A percentile compares a stretch with the other conserved stretches of the same genome.
These are phyloP conservation scores for Cokeromyces recurvatus DNA, from an alignment of 371 early-diverging fungal genomes.

Conservation along the genomic window DNA sequence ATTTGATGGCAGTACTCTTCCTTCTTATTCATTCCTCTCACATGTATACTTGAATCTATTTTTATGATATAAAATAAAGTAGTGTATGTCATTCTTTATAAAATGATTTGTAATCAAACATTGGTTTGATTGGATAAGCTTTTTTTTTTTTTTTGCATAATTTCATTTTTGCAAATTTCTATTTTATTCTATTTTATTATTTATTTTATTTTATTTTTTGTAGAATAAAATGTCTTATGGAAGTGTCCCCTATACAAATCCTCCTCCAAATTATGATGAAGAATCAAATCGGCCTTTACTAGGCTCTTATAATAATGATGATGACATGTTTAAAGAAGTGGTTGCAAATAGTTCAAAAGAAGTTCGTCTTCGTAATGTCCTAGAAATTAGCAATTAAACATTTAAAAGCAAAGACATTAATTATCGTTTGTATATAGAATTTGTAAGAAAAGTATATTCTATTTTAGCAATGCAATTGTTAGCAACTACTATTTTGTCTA, in stretches of 20 bases:
- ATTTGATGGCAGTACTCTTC: too few species aligned
- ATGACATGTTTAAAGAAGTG: conserved; percentile 58
- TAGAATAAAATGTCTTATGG: conserved; percentile 20
- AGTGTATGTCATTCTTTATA: too few species aligned
- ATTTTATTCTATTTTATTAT: too few species aligned
- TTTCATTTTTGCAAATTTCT: background rate
- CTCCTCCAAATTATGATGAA: conserved; percentile 44
- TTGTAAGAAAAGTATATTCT: conserved; percentile 78
- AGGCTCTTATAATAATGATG: conserved; percentile 22
- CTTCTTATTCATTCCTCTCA: too few species aligned
- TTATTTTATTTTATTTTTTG: too few species aligned
- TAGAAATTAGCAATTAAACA: too few species aligned
- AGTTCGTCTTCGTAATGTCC: conserved; percentile 54
- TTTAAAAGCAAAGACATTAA: too few species aligned
- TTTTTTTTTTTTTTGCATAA: conserved; percentile 4
- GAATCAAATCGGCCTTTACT: conserved; percentile 36
- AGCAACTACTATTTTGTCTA: conserved; percentile 52
- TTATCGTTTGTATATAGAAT: conserved; percentile 37
- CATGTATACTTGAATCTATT: too few species aligned
- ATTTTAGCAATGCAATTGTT: conserved; percentile 68
- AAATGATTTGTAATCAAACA: too few species aligned
- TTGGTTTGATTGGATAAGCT: too few species aligned
- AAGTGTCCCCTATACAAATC: conserved; percentile 27
- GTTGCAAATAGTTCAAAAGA: conserved; percentile 52
- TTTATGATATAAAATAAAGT: too few species aligned